Conservation (phyloP, 2,329 filamentous ascomycete genomes). For the Aspergillus niger region DNA sequence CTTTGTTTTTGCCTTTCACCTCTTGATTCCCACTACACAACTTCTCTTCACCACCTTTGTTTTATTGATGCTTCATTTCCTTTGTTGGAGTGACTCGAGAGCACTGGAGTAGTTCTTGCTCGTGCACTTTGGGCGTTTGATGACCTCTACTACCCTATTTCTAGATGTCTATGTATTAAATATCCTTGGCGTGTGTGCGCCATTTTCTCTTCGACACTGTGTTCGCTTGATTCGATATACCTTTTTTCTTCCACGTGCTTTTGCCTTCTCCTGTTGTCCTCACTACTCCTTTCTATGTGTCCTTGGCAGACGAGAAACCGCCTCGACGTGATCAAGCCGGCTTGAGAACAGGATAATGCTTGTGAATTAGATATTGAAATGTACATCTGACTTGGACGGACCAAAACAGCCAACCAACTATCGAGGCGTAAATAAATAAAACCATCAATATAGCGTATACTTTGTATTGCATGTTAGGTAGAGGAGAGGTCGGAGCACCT, state of each 20-base stretch:
- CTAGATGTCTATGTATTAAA: constrained; percentile 14
- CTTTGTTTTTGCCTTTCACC: constrained; percentile 4
- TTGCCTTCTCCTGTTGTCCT: constrained; percentile 11
- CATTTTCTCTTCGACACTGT: constrained; percentile 2
- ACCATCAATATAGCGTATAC: background rate
- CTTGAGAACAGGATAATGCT: constrained; percentile 28
- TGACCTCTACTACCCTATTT: constrained; percentile 15
- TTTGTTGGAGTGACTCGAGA: constrained; percentile 20
- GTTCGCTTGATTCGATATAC: constrained; percentile 15
- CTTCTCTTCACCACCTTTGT: background rate
- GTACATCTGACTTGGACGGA: constrained; percentile 11
- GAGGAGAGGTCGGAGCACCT: too few relatives aligned
- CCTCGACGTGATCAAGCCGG: constrained; percentile 28
- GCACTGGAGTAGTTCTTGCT: constrained; percentile 7
- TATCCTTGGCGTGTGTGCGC: background rate
- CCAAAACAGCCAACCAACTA: background rate
- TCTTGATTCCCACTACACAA: background rate
- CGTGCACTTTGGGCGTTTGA: constrained; percentile 17
- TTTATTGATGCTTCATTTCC: constrained; percentile 5
- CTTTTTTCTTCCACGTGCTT: constrained; percentile 11
- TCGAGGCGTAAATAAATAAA: background rate
- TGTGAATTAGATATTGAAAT: constrained; percentile 24
- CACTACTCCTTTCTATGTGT: constrained; percentile 16
- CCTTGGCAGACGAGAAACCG: constrained; percentile 15
- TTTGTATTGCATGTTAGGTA: background rate